A percentile compares a stretch with the other conserved stretches of the same genome.
Conservation (phyloP, 345 rosid genomes). For the Ceriops decandra region DNA sequence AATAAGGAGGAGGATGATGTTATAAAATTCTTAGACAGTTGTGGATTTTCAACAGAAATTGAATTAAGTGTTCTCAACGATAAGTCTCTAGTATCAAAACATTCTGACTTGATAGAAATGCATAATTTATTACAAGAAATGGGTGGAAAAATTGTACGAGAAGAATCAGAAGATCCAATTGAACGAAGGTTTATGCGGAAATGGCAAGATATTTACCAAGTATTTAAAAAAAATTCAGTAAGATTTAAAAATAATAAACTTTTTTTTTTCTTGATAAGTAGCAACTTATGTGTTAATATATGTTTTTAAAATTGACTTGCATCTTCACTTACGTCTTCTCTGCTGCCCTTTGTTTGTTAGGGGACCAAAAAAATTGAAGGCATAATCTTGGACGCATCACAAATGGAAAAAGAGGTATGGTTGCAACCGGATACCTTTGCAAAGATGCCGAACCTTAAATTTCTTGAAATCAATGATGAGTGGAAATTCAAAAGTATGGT, state of each 20-base stretch:
- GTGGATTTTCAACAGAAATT: constrained; percentile 2
- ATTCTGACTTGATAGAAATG: too few relatives aligned
- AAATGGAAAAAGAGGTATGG: neutral
- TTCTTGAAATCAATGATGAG: neutral
- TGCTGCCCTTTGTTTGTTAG: neutral
- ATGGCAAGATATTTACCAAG: neutral
- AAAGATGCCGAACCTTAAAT: neutral
- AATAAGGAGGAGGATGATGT: neutral
- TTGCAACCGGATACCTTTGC: constrained; percentile 1
- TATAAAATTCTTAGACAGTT: neutral
- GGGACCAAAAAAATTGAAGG: neutral
- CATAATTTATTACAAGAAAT: neutral
- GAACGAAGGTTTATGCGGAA: too few relatives aligned
- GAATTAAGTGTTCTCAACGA: constrained; percentile 1
- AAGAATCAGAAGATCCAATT: neutral
- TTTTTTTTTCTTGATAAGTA: neutral
- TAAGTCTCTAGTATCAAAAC: constrained; percentile 3
- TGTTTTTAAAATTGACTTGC: neutral
- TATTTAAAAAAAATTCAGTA: neutral
- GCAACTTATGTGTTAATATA: too few relatives aligned
- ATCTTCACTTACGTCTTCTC: too few relatives aligned
- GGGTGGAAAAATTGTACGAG: constrained; percentile 1
- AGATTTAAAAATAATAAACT: neutral
- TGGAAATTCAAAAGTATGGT: neutral
- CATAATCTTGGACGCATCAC: neutral